phyloP scores from a whole-genome alignment of 176 grass and related monocot genomes.

The Areca catechu region DNA sequence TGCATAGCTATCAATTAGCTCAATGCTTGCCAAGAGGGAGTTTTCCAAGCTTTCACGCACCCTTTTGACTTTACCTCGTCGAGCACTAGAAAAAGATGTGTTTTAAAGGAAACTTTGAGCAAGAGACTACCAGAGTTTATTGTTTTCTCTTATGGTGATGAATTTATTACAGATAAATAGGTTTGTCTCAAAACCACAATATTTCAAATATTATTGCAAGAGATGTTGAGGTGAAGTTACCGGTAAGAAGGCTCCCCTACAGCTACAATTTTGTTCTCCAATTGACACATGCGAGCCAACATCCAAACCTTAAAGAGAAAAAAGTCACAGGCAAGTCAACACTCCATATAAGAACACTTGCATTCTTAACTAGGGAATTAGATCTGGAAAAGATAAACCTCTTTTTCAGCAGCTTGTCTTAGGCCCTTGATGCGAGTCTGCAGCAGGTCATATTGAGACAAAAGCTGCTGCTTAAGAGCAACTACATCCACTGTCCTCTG shows the following conservation, averaged over 20 bases:
- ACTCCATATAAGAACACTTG: no score
- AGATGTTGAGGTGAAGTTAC: constrained; percentile 28
- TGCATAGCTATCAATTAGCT: constrained; percentile 82
- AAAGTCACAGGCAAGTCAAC: background rate
- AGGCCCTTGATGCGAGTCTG: constrained; percentile 74
- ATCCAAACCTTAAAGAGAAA: constrained; percentile 80
- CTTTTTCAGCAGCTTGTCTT: constrained; percentile 61
- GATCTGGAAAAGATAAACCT: constrained; percentile 41
- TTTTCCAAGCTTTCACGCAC: constrained; percentile 79
- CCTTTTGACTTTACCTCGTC: constrained; percentile 71
- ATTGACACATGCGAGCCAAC: constrained; percentile 83
- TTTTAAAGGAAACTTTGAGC: background rate
- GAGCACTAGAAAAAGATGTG: constrained; percentile 40
- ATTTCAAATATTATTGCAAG: background rate
- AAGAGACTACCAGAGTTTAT: background rate
- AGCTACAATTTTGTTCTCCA: constrained; percentile 97
- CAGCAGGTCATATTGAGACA: constrained; percentile 90
- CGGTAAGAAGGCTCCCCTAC: constrained; percentile 88
- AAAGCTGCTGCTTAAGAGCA: constrained; percentile 74
- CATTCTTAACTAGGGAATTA: background rate
- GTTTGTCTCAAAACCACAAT: no score
- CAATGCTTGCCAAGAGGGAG: constrained; percentile 63
- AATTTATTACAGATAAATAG: no score
- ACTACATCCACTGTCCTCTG: constrained; percentile 62
- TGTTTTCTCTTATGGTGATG: no score